Evolutionary conservation across 305 asterid species (phyloP).

Genomic region (Withania somnifera): DNA sequence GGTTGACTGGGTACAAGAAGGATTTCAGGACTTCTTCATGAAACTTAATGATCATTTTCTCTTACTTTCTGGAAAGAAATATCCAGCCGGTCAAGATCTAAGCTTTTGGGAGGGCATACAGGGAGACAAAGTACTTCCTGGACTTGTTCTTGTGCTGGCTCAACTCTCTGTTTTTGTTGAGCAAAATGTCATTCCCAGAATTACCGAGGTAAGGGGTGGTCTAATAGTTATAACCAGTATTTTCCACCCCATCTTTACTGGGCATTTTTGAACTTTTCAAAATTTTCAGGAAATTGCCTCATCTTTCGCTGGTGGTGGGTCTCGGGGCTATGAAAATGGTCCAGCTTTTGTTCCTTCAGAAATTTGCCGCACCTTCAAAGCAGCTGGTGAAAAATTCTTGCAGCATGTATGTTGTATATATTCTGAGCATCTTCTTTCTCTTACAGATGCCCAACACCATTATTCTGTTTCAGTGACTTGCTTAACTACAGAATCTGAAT

Average conservation of each 20-base stretch:
- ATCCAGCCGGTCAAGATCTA: slow-evolving; percentile 34
- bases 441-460: not conserved
- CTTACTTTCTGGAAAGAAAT: slow-evolving; percentile 61
- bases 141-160: slow-evolving; percentile 77
- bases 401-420: slow-evolving; percentile 51
- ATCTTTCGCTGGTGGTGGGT: slow-evolving; percentile 59
- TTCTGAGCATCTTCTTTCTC: not conserved
- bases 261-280: not conserved
- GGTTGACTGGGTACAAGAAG: slow-evolving; percentile 79
- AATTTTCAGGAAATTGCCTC: slow-evolving; percentile 68
- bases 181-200: slow-evolving; percentile 68
- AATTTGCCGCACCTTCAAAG: slow-evolving; percentile 65
- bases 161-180: slow-evolving; percentile 58
- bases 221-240: not conserved
- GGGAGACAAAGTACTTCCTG: slow-evolving; percentile 63
- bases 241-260: not conserved
- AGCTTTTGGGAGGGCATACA: slow-evolving; percentile 37
- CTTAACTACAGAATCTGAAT: not conserved
- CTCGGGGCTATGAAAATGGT: slow-evolving; percentile 44
- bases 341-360: slow-evolving; percentile 72
- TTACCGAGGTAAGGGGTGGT: slow-evolving; percentile 53
- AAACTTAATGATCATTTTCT: slow-evolving; percentile 58
- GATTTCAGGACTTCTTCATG: slow-evolving; percentile 78
- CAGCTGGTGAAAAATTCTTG: slow-evolving; percentile 70
- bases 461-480: not conserved